Percentiles rank a stretch among this genome's conserved stretches.
These are phyloP conservation scores for Blumeriella jaapii DNA, from an alignment of 2,329 filamentous ascomycete genomes.

Conservation along the genomic window DNA sequence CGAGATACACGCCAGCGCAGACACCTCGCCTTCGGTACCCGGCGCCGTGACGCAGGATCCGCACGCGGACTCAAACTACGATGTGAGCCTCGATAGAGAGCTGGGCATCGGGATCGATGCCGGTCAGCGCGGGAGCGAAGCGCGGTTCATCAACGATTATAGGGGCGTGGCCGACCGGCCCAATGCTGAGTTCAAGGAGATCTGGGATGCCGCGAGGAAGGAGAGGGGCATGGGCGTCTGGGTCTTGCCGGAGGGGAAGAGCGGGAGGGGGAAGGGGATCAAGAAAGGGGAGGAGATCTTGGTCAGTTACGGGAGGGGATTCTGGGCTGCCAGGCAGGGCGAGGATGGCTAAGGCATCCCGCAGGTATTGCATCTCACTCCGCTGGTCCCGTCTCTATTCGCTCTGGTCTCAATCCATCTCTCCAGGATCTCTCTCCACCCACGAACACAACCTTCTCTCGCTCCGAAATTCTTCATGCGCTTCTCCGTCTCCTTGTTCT, in stretches of 20 bases:
- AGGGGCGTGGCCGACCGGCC: conserved; percentile 37
- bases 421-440: too few relatives aligned
- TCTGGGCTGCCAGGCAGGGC: conserved; percentile 42
- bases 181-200: conserved; percentile 41
- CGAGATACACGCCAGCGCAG: conserved; percentile 36
- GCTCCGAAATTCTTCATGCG: too few relatives aligned
- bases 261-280: conserved; percentile 32
- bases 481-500: too few relatives aligned
- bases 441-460: too few relatives aligned
- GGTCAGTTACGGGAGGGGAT: conserved; percentile 57
- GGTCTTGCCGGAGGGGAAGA: conserved; percentile 36
- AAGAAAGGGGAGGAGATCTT: conserved; percentile 51
- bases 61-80: conserved; percentile 46
- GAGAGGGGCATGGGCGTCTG: conserved; percentile 48
- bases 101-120: conserved; percentile 50
- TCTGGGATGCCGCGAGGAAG: conserved; percentile 40
- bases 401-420: too few relatives aligned
- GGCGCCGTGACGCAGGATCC: conserved; percentile 8
- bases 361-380: not conserved
- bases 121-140: conserved; percentile 46
- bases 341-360: conserved; percentile 1
- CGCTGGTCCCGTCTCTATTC: too few relatives aligned
- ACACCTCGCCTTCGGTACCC: not conserved
- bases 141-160: conserved; percentile 56
- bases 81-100: conserved; percentile 50